Conservation (phyloP, 2,329 filamentous ascomycete species). For the Beauveria varroae region DNA sequence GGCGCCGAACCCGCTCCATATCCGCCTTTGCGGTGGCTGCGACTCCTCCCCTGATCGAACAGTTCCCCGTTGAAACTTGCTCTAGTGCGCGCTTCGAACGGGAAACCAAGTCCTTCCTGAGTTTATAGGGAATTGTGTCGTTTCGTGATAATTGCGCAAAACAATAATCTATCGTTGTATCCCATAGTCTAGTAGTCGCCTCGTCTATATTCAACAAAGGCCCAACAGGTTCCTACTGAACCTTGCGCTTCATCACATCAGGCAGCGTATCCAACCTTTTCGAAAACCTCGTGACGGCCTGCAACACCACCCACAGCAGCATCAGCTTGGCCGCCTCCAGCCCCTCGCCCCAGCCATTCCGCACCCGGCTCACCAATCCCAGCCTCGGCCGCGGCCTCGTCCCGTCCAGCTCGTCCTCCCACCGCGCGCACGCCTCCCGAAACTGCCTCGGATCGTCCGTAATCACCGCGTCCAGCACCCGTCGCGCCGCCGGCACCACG, state of each 20-base stretch:
- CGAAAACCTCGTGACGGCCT: neutral
- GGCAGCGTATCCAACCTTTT: neutral
- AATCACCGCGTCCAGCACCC: conserved; percentile 66
- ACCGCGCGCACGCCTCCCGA: conserved; percentile 47
- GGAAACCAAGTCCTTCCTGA: too few species aligned
- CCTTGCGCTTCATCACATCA: neutral
- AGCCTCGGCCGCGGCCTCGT: conserved; percentile 8
- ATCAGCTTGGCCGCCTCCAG: neutral
- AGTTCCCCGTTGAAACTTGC: too few species aligned
- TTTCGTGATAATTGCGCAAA: too few species aligned
- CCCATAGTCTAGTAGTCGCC: too few species aligned
- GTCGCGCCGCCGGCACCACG: neutral
- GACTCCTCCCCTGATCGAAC: too few species aligned
- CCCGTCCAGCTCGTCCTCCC: conserved; percentile 27
- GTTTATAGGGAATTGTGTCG: too few species aligned
- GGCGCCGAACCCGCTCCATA: too few species aligned
- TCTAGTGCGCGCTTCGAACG: too few species aligned
- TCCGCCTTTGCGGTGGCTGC: too few species aligned
- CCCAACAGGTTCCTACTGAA: neutral
- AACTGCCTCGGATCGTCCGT: conserved; percentile 74
- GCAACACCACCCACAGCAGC: conserved; percentile 15
- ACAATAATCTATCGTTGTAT: too few species aligned
- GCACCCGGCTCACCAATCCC: conserved; percentile 13
- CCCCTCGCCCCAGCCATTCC: conserved; percentile 1
- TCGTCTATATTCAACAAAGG: too few species aligned